A percentile compares a stretch with the other conserved stretches of the same genome.
Evolutionary conservation across 1,284 basidiomycete species (phyloP).

Genomic region (Kalmanozyma brasiliensis): DNA sequence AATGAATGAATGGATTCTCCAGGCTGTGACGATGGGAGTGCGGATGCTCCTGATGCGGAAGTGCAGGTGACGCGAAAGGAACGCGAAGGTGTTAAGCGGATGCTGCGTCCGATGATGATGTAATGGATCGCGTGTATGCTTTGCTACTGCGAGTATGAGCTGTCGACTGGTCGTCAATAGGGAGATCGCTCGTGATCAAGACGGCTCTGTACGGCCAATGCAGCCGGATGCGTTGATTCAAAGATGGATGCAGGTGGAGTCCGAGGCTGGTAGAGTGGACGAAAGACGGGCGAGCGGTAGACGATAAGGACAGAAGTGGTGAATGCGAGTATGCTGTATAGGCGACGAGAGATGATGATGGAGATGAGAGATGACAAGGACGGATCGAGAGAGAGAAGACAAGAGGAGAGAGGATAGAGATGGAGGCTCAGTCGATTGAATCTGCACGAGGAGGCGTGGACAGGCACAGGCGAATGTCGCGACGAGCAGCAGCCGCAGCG

Average conservation of each 20-base stretch:
- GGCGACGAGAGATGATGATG: too few species aligned
- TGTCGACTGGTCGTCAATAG: too few species aligned
- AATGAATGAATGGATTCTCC: constrained; percentile 1
- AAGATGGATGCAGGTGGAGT: too few species aligned
- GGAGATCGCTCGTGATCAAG: too few species aligned
- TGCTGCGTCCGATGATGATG: too few species aligned
- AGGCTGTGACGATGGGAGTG: neutral
- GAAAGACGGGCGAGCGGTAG: neutral
- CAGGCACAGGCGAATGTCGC: neutral
- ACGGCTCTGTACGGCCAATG: too few species aligned
- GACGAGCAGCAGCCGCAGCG: neutral
- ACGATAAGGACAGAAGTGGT: neutral
- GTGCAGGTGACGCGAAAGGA: neutral
- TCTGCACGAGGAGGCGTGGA: too few species aligned
- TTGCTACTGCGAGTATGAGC: too few species aligned
- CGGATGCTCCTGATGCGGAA: neutral
- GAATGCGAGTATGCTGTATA: neutral
- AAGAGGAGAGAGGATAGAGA: neutral
- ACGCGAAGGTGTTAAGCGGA: neutral
- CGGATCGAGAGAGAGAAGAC: neutral
- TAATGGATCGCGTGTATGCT: too few species aligned
- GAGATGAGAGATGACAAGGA: too few species aligned
- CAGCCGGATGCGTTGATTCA: neutral
- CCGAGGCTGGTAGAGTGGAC: neutral
- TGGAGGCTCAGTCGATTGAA: neutral